Evolutionary conservation across 1,284 basidiomycete genomes (phyloP).

Genomic region (Rhodotorula sp.): DNA sequence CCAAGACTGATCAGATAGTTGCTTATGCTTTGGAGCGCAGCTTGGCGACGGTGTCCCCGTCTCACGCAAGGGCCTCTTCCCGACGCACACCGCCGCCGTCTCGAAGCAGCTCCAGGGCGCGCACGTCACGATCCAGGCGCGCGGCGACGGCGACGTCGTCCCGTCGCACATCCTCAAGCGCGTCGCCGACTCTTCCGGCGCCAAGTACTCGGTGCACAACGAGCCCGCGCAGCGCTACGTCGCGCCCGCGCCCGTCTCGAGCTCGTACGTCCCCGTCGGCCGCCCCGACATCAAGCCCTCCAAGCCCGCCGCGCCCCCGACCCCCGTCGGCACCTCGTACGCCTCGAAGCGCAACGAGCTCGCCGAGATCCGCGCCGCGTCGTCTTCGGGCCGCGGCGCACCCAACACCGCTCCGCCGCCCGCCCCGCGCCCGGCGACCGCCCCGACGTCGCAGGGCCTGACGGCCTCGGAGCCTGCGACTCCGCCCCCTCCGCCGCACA

Average conservation of each 20-base stretch:
- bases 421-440: constrained; percentile 48
- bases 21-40: constrained; percentile 47
- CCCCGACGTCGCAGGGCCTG: constrained; percentile 52
- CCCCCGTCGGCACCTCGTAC: constrained; percentile 48
- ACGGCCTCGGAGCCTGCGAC: constrained; percentile 56
- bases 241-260: constrained; percentile 44
- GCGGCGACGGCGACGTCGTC: constrained; percentile 83
- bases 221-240: constrained; percentile 45
- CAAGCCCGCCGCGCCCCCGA: constrained; percentile 37
- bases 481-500: constrained; percentile 45
- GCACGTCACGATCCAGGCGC: constrained; percentile 87
- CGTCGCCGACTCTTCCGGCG: constrained; percentile 87
- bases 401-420: constrained; percentile 31
- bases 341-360: constrained; percentile 49
- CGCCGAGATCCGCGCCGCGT: constrained; percentile 43
- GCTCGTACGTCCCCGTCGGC: constrained; percentile 49
- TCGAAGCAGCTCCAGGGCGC: constrained; percentile 75
- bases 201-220: constrained; percentile 73
- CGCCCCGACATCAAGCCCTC: constrained; percentile 47
- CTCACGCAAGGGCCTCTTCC: constrained; percentile 87
- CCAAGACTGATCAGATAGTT: neutral
- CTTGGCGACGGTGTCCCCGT: constrained; percentile 95
- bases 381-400: neutral
- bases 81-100: constrained; percentile 78
- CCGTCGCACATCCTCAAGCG: constrained; percentile 79